Evolutionary conservation across 2,329 filamentous ascomycete genomes (phyloP).

Genomic region (Colletotrichum liaoningense): DNA sequence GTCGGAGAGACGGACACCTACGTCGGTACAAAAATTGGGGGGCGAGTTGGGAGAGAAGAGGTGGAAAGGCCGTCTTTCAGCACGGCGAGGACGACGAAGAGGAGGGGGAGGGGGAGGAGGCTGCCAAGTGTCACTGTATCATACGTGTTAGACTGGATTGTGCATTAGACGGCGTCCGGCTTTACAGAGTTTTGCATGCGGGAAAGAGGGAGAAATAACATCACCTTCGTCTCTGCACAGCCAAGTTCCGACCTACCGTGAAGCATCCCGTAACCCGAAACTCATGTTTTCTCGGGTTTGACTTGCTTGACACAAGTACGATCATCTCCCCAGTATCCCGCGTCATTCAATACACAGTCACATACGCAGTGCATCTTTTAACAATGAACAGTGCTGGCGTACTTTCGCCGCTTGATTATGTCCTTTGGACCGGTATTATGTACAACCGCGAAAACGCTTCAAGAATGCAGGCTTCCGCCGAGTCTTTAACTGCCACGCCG

Average conservation of each 20-base stretch:
- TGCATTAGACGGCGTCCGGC: conserved; percentile 58
- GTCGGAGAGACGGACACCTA: neutral
- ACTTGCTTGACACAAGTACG: neutral
- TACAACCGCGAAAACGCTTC: conserved; percentile 22
- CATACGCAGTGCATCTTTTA: too few relatives aligned
- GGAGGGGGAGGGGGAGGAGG: neutral
- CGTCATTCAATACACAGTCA: neutral
- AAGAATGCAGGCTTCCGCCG: conserved; percentile 1
- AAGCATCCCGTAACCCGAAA: too few relatives aligned
- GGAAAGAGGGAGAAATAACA: conserved; percentile 13
- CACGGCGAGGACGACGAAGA: neutral
- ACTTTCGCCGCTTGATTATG: conserved; percentile 11
- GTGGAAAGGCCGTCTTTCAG: too few relatives aligned
- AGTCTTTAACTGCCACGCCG: conserved; percentile 17
- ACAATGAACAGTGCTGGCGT: conserved; percentile 4
- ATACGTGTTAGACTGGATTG: conserved; percentile 54
- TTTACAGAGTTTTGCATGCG: conserved; percentile 40
- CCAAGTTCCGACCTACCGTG: neutral
- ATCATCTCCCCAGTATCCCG: too few relatives aligned
- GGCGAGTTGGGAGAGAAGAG: too few relatives aligned
- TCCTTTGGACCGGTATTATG: conserved; percentile 28
- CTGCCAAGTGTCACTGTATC: conserved; percentile 46
- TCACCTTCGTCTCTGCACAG: conserved; percentile 12
- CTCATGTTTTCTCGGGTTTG: too few relatives aligned
- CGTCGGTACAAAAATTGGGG: neutral